Evolutionary conservation across 805 yeast species (phyloP).

Genomic region (Candida lessepsii): DNA sequence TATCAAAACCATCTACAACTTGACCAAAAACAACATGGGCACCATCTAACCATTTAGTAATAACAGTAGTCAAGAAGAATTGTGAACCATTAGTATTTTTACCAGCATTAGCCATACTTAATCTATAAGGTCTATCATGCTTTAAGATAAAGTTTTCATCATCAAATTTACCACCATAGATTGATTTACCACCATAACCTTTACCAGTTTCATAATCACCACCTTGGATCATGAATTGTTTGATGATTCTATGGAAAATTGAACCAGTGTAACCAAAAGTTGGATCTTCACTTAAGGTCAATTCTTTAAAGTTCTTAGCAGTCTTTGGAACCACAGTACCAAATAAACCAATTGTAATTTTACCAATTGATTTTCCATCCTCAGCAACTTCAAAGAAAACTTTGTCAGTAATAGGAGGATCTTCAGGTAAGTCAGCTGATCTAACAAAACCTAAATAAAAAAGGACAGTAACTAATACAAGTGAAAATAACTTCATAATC

Average conservation of each 20-base stretch:
- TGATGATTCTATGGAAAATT: constrained; percentile 48
- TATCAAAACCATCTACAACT: constrained; percentile 84
- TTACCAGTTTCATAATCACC: constrained; percentile 48
- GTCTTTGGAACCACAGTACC: constrained; percentile 94
- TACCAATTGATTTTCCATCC: constrained; percentile 76
- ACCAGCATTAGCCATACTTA: constrained; percentile 97
- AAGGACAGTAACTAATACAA: constrained; percentile 10
- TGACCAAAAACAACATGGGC: constrained; percentile 96
- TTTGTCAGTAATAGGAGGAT: constrained; percentile 66
- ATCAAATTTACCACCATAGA: constrained; percentile 68
- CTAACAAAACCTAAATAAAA: constrained; percentile 13
- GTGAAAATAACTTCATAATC: constrained; percentile 19
- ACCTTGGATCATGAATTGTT: constrained; percentile 49
- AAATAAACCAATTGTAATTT: constrained; percentile 82
- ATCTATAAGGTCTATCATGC: constrained; percentile 78
- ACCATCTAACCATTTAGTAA: constrained; percentile 90
- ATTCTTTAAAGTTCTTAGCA: constrained; percentile 92
- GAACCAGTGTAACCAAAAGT: constrained; percentile 46
- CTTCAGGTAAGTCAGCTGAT: constrained; percentile 25
- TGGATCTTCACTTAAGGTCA: constrained; percentile 57
- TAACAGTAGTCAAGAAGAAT: constrained; percentile 92
- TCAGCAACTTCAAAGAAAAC: constrained; percentile 85
- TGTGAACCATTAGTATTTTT: constrained; percentile 98
- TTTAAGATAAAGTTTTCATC: constrained; percentile 74
- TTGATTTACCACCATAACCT: constrained; percentile 48